phyloP scores from a whole-genome alignment of 345 rosid genomes.

The Punica granatum region DNA sequence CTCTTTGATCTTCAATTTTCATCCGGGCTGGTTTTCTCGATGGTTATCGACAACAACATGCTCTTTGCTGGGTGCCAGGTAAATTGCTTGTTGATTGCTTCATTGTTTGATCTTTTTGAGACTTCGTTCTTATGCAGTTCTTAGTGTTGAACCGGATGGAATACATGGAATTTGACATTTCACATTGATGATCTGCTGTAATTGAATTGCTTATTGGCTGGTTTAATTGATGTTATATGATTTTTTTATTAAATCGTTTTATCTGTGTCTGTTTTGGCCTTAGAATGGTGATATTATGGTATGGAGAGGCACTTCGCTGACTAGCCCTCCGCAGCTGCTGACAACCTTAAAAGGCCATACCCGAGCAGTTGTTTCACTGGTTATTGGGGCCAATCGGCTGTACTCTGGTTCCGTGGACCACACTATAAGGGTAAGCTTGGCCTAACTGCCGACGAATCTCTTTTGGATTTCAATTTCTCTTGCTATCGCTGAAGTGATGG shows the following conservation, averaged over 20 bases:
- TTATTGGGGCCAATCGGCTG: conserved; percentile 22
- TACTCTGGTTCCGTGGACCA: conserved; percentile 44
- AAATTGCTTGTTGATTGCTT: conserved; percentile 5
- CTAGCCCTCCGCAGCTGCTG: conserved; percentile 28
- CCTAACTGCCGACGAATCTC: background rate
- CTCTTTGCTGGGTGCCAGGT: conserved; percentile 62
- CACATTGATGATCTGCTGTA: background rate
- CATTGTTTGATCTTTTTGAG: background rate
- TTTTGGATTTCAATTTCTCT: background rate
- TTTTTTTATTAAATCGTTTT: background rate
- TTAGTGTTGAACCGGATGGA: background rate
- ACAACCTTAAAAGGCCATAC: conserved; percentile 31
- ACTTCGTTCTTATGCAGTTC: too few species aligned
- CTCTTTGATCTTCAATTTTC: conserved; percentile 30
- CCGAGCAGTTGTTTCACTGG: conserved; percentile 28
- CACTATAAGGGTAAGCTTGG: conserved; percentile 37
- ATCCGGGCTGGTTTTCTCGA: conserved; percentile 41
- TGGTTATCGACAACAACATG: conserved; percentile 29
- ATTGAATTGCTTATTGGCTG: background rate
- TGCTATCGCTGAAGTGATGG: too few species aligned
- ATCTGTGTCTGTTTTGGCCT: conserved; percentile 3
- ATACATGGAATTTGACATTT: background rate
- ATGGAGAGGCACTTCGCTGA: conserved; percentile 32
- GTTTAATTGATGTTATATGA: background rate
- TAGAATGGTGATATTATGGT: conserved; percentile 44